Evolutionary conservation across 2,329 filamentous ascomycete species (phyloP).

Genomic region (Trichoderma lentiforme): DNA sequence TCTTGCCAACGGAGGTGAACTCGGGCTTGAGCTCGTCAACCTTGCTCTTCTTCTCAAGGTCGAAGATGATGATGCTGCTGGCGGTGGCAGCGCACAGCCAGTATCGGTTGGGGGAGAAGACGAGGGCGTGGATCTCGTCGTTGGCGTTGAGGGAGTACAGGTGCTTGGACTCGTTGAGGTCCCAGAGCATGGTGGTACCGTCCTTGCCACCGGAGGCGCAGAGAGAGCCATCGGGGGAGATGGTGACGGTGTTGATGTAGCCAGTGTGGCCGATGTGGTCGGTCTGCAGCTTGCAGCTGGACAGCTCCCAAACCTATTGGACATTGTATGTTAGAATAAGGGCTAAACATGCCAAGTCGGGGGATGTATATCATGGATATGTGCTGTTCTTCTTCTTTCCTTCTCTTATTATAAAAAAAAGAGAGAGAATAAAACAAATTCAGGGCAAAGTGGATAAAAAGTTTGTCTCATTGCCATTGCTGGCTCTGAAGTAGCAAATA

Average conservation of each 20-base stretch:
- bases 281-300: slow-evolving; percentile 98
- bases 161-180: slow-evolving; percentile 99
- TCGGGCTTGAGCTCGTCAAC: slow-evolving; percentile 99
- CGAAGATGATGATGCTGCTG: slow-evolving; percentile 99
- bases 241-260: slow-evolving; percentile 99
- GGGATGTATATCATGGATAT: neutral
- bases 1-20: slow-evolving; percentile 96
- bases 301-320: slow-evolving; percentile 93
- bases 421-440: slow-evolving; percentile 42
- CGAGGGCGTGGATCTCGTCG: slow-evolving; percentile 99
- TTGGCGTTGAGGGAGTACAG: slow-evolving; percentile 99
- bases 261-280: slow-evolving; percentile 99
- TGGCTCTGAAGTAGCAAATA: slow-evolving; percentile 99
- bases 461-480: slow-evolving; percentile 90
- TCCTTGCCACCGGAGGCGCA: slow-evolving; percentile 99
- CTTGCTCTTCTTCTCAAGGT: slow-evolving; percentile 99
- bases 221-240: slow-evolving; percentile 98
- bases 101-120: slow-evolving; percentile 99
- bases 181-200: slow-evolving; percentile 99
- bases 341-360: neutral
- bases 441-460: slow-evolving; percentile 76
- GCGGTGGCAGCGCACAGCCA: slow-evolving; percentile 99
- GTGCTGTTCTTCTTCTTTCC: neutral
- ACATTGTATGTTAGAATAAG: slow-evolving; percentile 11
- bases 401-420: neutral